Percentiles rank a stretch among this genome's conserved stretches.
Evolutionary conservation across 495 filamentous ascomycete species (phyloP).

Genomic region (Talaromyces thailandensis): DNA sequence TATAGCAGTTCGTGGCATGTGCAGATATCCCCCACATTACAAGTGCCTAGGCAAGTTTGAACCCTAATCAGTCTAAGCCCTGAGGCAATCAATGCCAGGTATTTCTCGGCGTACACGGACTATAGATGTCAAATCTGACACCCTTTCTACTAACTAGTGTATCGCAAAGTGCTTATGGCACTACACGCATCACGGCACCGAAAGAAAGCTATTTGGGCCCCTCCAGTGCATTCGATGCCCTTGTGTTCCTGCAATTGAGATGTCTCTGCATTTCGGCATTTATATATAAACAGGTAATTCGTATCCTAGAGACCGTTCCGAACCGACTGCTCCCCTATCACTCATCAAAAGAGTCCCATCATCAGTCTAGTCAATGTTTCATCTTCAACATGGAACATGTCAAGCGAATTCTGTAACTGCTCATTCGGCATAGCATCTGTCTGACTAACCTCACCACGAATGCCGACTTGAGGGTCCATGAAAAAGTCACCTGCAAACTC

Average conservation of each 20-base stretch:
- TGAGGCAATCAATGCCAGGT: no score
- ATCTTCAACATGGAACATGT: constrained; percentile 30
- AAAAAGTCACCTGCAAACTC: constrained; percentile 28
- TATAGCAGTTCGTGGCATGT: neutral
- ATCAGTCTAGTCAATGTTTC: constrained; percentile 32
- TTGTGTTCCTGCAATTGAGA: no score
- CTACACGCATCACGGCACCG: no score
- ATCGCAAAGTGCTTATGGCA: no score
- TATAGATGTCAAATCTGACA: no score
- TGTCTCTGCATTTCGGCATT: no score
- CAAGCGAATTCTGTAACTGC: constrained; percentile 7
- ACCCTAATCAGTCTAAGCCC: neutral
- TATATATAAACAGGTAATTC: neutral
- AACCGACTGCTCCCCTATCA: neutral
- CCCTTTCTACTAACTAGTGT: no score
- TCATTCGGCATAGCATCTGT: neutral
- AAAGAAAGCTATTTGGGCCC: no score
- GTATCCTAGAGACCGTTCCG: neutral
- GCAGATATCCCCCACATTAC: neutral
- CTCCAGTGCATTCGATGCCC: no score
- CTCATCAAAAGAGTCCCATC: constrained; percentile 26
- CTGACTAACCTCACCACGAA: neutral
- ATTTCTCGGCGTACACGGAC: no score
- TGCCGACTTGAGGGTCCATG: constrained; percentile 18
- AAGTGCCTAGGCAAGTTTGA: neutral